These are phyloP conservation scores for Eucalyptus victrix DNA, from an alignment of 345 rosid genomes.

Conservation along the genomic window DNA sequence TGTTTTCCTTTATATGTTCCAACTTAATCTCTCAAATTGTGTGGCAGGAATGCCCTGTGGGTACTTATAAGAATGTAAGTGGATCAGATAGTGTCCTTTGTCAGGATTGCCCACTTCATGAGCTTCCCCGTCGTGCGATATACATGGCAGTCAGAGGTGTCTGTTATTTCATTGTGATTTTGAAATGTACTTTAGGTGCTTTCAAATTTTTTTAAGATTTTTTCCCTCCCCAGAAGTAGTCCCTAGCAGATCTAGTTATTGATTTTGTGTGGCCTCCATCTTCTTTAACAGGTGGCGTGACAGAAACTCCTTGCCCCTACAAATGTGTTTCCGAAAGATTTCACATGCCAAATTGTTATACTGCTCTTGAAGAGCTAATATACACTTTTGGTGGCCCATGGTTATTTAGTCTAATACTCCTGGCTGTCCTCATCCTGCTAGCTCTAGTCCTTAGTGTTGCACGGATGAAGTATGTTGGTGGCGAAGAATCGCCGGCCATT, in stretches of 20 bases:
- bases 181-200: not conserved
- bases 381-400: conserved; percentile 98
- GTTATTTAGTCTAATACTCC: conserved; percentile 62
- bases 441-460: conserved; percentile 93
- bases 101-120: conserved; percentile 41
- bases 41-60: conserved; percentile 87
- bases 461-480: conserved; percentile 80
- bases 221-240: not conserved
- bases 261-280: not conserved
- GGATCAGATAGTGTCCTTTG: conserved; percentile 72
- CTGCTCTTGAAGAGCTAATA: conserved; percentile 79
- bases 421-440: conserved; percentile 66
- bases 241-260: not conserved
- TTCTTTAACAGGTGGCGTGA: conserved; percentile 58
- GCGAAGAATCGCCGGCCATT: conserved; percentile 59
- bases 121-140: conserved; percentile 70
- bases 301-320: conserved; percentile 82
- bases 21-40: not conserved
- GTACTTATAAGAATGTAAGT: conserved; percentile 72
- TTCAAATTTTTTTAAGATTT: not conserved
- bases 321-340: conserved; percentile 75
- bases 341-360: conserved; percentile 89
- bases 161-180: not conserved
- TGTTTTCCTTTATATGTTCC: not conserved
- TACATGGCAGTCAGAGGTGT: conserved; percentile 59